Percentiles rank a stretch among this genome's conserved stretches.
Evolutionary conservation across 2,329 filamentous ascomycete genomes (phyloP).

Genomic region (Chaetomiaceae sp.): DNA sequence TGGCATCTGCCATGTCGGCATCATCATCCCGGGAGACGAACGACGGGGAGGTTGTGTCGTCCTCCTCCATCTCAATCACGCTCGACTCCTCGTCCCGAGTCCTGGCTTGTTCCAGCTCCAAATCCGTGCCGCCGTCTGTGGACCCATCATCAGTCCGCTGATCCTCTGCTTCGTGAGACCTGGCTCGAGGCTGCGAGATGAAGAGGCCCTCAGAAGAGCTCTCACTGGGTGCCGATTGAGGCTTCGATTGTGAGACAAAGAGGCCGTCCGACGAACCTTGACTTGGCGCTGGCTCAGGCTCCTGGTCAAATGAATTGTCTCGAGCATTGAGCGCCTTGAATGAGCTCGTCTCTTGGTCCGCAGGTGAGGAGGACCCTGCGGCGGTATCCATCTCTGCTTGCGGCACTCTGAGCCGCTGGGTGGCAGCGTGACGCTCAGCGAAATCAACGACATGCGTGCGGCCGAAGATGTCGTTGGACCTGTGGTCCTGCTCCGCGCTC

Average conservation of each 20-base stretch:
- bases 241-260: neutral
- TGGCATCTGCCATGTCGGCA: conserved; percentile 9
- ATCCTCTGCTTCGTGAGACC: neutral
- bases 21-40: neutral
- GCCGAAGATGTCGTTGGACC: neutral
- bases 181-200: neutral
- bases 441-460: conserved; percentile 20
- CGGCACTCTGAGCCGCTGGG: neutral
- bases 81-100: neutral
- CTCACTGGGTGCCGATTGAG: conserved; percentile 6
- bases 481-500: neutral
- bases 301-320: neutral
- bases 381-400: neutral
- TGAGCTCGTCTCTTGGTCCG: neutral
- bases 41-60: neutral
- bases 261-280: conserved; percentile 1
- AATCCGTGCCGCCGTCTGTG: neutral
- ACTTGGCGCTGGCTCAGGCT: conserved; percentile 1
- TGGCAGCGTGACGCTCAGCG: neutral
- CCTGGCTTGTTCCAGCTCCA: neutral
- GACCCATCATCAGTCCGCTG: neutral
- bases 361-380: neutral
- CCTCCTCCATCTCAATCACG: neutral
- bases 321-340: neutral
- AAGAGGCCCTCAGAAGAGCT: conserved; percentile 17